These are phyloP conservation scores for Podaxis sp. DNA, from an alignment of 768 basidiomycete genomes.

Conservation along the genomic window DNA sequence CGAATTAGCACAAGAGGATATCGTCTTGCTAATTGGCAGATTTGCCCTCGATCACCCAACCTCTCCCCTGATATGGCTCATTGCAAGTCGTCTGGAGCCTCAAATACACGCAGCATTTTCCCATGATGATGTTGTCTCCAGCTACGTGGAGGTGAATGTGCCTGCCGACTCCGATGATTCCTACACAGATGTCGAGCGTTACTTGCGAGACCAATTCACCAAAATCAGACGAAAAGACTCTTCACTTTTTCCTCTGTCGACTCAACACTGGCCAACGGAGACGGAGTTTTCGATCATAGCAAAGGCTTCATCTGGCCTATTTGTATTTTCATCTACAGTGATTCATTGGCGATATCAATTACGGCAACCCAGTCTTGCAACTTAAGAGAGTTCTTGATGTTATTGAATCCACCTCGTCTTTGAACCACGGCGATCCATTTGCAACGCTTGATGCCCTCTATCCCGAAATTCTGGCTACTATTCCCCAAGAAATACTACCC, in stretches of 20 bases:
- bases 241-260: neutral
- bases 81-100: slow-evolving; percentile 23
- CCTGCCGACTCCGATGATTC: slow-evolving; percentile 11
- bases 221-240: slow-evolving; percentile 7
- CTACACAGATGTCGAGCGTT: slow-evolving; percentile 16
- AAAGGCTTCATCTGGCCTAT: slow-evolving; percentile 19
- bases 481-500: neutral
- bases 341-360: slow-evolving; percentile 14
- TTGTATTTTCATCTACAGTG: slow-evolving; percentile 21
- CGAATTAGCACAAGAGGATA: slow-evolving; percentile 11
- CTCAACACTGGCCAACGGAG: slow-evolving; percentile 18
- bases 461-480: neutral
- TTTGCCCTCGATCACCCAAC: neutral
- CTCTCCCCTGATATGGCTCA: slow-evolving; percentile 20
- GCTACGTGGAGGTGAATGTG: neutral
- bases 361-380: neutral
- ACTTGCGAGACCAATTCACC: slow-evolving; percentile 12
- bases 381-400: slow-evolving; percentile 5
- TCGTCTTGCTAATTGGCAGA: slow-evolving; percentile 12
- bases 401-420: neutral
- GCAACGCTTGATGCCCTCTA: slow-evolving; percentile 10
- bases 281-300: slow-evolving; percentile 14
- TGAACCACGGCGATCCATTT: neutral
- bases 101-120: slow-evolving; percentile 16
- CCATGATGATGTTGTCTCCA: neutral